Percentiles rank a stretch among this genome's conserved stretches.
Evolutionary conservation across 768 basidiomycete genomes (phyloP).

Genomic region (Mycena vitilis): DNA sequence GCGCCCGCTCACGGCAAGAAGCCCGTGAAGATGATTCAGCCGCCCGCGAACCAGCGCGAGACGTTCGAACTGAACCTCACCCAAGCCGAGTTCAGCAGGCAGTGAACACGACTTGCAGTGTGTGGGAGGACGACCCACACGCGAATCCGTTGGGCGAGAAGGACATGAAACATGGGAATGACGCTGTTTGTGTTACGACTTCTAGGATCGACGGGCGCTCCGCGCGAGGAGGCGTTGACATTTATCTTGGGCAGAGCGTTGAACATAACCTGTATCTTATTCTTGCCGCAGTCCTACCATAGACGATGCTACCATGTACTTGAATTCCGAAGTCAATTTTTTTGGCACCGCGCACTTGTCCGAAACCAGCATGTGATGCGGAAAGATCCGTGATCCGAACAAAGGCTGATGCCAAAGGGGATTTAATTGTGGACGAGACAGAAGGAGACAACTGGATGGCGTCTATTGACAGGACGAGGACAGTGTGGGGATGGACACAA

Average conservation of each 20-base stretch:
- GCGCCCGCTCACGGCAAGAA: constrained; percentile 51
- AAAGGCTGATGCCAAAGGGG: neutral
- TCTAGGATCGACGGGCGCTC: neutral
- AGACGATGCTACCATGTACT: neutral
- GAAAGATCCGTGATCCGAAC: no score
- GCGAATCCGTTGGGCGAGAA: constrained; percentile 20
- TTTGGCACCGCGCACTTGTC: no score
- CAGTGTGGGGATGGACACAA: neutral
- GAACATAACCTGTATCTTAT: neutral
- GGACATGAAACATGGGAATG: neutral
- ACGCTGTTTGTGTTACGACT: neutral
- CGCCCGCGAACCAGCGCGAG: constrained; percentile 76
- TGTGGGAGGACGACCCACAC: neutral
- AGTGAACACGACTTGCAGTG: constrained; percentile 39
- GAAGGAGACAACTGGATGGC: neutral
- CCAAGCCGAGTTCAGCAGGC: constrained; percentile 84
- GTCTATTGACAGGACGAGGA: neutral
- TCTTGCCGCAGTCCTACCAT: neutral
- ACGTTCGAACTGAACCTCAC: constrained; percentile 85
- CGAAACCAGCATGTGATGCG: no score
- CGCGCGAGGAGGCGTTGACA: neutral
- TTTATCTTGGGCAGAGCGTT: neutral
- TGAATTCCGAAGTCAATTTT: no score
- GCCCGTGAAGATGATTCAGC: constrained; percentile 81
- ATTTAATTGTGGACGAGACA: neutral